Base-by-base conservation (phyloP, 495 filamentous ascomycete species). In the Penicillium argentinense region DNA sequence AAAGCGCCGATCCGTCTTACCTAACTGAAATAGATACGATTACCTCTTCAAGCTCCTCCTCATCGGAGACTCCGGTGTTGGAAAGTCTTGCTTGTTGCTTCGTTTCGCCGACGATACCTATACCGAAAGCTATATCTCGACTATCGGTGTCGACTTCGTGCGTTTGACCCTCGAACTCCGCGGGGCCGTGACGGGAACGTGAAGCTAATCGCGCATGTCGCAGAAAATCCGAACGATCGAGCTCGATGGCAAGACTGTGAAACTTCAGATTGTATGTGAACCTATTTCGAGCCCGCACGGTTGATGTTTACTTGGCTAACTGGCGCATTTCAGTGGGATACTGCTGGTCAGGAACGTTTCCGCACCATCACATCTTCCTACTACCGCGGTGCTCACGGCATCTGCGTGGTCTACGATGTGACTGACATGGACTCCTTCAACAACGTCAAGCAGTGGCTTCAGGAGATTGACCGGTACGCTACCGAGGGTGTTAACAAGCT, bases 381-480 rank as follows among this genome's bases (percentile, higher is more conserved):
- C 83, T 98, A 98, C 78, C 88, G 93, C 65, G 93, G 86, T 54
- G 93, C 93, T 57, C 95, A 98, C 69, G 93, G 93, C 58, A 98
- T 98, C 75, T 98, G 93, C 73, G 93, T 98, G 42, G 93, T 98
- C 64, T 98, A 97, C 78, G 93, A 98, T 83, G 95, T 98, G 64
- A 98, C 93, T 32, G 95, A 98, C 67, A 97, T 97, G 95, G 95
- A 97, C 73, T 95, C 88, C 32, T 98, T 97, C 89, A 97, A 97
- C 82, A 97, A 97, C 75, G 95, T 98, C 58, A 97, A 97, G 87
- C 95, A 97, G 79, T 98, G 93, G 93, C 86, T 98, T 47, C 95
- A 97, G 68, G 95, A 98, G 75, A 98, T 98, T 55, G 95, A 98
- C 73, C 84, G 95, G 60, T 97, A 98, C 60, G 93, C 93, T 51